Percentiles rank a stretch among this genome's conserved stretches.
phyloP scores from a whole-genome alignment of 2,329 filamentous ascomycete genomes.

The Huntiella omanensis region DNA sequence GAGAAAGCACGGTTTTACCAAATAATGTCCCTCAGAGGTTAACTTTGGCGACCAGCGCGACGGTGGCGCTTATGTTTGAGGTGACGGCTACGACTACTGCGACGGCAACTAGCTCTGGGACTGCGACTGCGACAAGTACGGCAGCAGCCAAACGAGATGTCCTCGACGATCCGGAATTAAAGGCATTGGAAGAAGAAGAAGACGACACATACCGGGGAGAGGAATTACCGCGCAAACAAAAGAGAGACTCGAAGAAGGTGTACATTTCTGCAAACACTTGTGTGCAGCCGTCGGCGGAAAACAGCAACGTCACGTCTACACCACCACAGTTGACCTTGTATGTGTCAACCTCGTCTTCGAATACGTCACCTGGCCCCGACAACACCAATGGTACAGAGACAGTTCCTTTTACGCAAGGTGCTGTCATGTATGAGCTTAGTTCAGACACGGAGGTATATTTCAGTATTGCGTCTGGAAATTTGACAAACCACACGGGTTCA shows the following conservation, averaged over 20 bases:
- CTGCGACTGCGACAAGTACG: background rate
- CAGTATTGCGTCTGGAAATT: slow-evolving; percentile 51
- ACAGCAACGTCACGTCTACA: slow-evolving; percentile 1
- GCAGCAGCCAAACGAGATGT: background rate
- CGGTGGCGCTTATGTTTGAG: slow-evolving; percentile 25
- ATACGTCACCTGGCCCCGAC: slow-evolving; percentile 48
- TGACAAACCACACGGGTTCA: slow-evolving; percentile 37
- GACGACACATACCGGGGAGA: slow-evolving; percentile 12
- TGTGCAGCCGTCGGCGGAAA: slow-evolving; percentile 39
- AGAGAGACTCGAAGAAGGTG: slow-evolving; percentile 22
- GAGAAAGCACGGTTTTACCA: slow-evolving; percentile 31
- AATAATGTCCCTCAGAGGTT: slow-evolving; percentile 46
- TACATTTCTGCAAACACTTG: slow-evolving; percentile 82
- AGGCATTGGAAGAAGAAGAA: background rate
- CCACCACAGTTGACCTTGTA: slow-evolving; percentile 64
- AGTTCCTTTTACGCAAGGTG: slow-evolving; percentile 45
- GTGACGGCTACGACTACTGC: slow-evolving; percentile 15
- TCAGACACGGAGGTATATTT: slow-evolving; percentile 55
- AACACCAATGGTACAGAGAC: slow-evolving; percentile 16
- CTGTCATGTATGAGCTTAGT: slow-evolving; percentile 43
- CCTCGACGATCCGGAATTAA: background rate
- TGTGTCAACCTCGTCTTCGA: slow-evolving; percentile 46
- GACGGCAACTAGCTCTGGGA: slow-evolving; percentile 5
- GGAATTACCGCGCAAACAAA: background rate
- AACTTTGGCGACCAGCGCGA: slow-evolving; percentile 44